Conservation (phyloP, 106 monocot genomes). For the Dactylorhiza incarnata region DNA sequence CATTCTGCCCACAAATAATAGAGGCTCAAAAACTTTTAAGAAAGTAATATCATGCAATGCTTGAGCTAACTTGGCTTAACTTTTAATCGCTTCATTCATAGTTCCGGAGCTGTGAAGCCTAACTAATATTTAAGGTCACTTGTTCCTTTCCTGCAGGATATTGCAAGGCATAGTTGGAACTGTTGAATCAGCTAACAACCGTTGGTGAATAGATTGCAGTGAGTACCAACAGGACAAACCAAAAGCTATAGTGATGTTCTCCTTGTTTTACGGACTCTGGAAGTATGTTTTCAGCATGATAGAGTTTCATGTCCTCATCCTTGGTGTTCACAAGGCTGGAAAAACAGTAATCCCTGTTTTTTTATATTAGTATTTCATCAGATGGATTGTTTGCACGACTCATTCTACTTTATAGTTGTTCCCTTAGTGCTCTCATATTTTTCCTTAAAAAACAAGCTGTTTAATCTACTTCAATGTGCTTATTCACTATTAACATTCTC, state of each 20-base stretch:
- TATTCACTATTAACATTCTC: neutral
- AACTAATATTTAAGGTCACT: neutral
- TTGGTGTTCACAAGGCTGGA: slow-evolving; percentile 88
- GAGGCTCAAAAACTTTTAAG: neutral
- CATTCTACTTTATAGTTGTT: neutral
- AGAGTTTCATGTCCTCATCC: slow-evolving; percentile 93
- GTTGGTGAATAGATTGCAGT: neutral
- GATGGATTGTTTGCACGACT: neutral
- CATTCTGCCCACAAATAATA: neutral
- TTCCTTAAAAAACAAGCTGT: neutral
- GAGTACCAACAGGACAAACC: neutral
- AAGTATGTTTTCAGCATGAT: slow-evolving; percentile 87
- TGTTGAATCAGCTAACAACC: neutral
- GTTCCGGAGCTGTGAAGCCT: neutral
- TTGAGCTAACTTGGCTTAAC: neutral
- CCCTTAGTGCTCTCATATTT: neutral
- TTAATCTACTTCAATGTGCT: neutral
- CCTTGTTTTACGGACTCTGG: slow-evolving; percentile 94
- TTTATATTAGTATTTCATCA: neutral
- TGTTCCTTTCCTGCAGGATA: neutral
- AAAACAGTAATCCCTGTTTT: slow-evolving; percentile 67
- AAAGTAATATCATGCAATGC: neutral
- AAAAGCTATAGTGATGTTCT: slow-evolving; percentile 55
- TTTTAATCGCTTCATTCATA: neutral
- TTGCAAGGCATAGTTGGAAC: neutral